Percentiles rank a stretch among this genome's conserved stretches.
Evolutionary conservation across 2,329 filamentous ascomycete species (phyloP).

Genomic region (Colletotrichum noveboracense): DNA sequence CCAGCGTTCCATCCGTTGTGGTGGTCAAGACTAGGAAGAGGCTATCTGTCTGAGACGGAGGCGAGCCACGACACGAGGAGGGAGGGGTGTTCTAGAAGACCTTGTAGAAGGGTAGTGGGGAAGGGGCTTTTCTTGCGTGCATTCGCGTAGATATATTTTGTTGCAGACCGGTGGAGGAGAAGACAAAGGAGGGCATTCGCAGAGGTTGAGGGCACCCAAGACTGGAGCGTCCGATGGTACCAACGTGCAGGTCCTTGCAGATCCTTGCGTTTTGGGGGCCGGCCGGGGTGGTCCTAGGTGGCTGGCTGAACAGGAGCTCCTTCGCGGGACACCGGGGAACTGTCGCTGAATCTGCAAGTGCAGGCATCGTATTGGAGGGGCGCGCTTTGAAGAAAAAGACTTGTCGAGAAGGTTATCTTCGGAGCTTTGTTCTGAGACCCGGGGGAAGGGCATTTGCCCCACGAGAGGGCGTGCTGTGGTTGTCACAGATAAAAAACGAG

Average conservation of each 20-base stretch:
- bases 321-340: background rate
- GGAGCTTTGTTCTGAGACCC: conserved; percentile 9
- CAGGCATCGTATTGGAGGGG: background rate
- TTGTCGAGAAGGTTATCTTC: conserved; percentile 16
- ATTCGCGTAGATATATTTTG: conserved; percentile 5
- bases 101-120: background rate
- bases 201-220: background rate
- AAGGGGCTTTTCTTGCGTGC: conserved; percentile 8
- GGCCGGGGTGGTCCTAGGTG: background rate
- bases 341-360: conserved; percentile 3
- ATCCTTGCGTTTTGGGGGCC: background rate
- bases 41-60: background rate
- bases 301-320: background rate
- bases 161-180: conserved; percentile 11
- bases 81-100: conserved; percentile 6
- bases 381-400: background rate
- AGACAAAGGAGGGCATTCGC: background rate
- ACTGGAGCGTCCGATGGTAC: background rate
- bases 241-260: background rate
- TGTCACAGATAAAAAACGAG: conserved; percentile 11
- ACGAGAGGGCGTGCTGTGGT: background rate
- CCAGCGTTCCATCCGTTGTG: background rate
- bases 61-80: background rate
- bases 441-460: background rate
- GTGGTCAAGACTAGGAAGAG: background rate